Evolutionary conservation across 805 yeast species (phyloP).

Genomic region (Kodamaea kakaduensis): DNA sequence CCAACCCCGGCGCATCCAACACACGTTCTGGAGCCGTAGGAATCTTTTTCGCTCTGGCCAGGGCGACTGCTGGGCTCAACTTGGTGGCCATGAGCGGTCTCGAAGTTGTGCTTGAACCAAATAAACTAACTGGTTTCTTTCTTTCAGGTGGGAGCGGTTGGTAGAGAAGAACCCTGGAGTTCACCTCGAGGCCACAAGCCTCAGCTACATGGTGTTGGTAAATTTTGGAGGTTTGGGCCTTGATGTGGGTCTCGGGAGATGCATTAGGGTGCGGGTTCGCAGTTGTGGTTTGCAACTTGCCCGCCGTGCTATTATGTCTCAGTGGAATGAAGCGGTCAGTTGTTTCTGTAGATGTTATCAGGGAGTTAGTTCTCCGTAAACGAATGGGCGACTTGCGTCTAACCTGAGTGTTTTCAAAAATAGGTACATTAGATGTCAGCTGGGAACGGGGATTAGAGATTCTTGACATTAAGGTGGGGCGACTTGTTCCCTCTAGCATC

Average conservation of each 20-base stretch:
- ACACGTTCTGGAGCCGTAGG: constrained; percentile 90
- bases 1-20: constrained; percentile 91
- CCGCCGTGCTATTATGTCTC: constrained; percentile 36
- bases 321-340: constrained; percentile 43
- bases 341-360: constrained; percentile 15
- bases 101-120: constrained; percentile 20
- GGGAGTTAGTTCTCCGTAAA: constrained; percentile 32
- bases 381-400: constrained; percentile 4
- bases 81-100: constrained; percentile 12
- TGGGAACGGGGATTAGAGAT: constrained; percentile 1
- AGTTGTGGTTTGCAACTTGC: constrained; percentile 32
- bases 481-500: constrained; percentile 1
- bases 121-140: constrained; percentile 32
- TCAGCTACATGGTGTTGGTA: constrained; percentile 84
- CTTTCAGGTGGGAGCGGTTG: constrained; percentile 80
- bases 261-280: constrained; percentile 41
- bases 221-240: constrained; percentile 49
- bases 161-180: constrained; percentile 79
- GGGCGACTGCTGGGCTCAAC: constrained; percentile 48
- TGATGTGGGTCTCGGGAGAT: constrained; percentile 52
- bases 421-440: constrained; percentile 4
- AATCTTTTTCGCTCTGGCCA: constrained; percentile 68
- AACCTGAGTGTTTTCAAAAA: constrained; percentile 1
- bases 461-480: not conserved
- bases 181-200: constrained; percentile 86